Conservation (phyloP, 2,329 filamentous ascomycete species). For the Colletotrichum horii region DNA sequence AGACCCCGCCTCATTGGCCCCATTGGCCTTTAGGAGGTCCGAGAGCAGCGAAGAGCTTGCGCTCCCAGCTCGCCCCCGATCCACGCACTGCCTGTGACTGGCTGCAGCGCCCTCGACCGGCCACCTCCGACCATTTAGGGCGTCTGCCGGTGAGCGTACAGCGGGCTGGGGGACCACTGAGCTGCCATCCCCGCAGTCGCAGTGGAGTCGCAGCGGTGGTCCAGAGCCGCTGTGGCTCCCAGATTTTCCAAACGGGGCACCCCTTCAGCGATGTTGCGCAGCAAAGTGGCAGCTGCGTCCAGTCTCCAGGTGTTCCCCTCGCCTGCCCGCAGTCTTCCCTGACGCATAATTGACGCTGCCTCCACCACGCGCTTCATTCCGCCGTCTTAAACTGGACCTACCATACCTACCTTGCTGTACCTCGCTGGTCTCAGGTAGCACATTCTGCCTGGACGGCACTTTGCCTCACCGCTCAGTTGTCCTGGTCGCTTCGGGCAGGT, state of each 20-base stretch:
- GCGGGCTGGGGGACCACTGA: not conserved
- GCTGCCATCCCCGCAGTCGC: not conserved
- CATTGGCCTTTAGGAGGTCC: slow-evolving; percentile 12
- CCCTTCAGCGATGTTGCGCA: not conserved
- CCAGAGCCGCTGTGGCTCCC: not conserved
- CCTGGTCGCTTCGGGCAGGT: slow-evolving; percentile 5
- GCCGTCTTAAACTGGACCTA: not conserved
- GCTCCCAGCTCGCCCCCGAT: not conserved
- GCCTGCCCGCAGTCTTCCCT: slow-evolving; percentile 6
- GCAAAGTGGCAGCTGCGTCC: not conserved
- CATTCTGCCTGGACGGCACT: not conserved
- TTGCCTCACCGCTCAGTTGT: not conserved
- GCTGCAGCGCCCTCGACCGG: not conserved
- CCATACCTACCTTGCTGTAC: not conserved
- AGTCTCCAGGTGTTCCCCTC: slow-evolving; percentile 14
- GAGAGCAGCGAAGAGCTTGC: not conserved
- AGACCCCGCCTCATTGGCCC: not conserved
- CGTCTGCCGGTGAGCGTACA: not conserved
- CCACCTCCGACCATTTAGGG: not conserved
- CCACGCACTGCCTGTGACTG: not conserved
- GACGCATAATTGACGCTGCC: not conserved
- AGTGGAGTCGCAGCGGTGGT: not conserved
- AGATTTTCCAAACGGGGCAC: not conserved
- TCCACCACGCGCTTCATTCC: not conserved
- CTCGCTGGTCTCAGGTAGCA: not conserved